Evolutionary conservation across 192 early-diverging fungal genomes (phyloP).

Genomic region (Entomortierella parvispora): DNA sequence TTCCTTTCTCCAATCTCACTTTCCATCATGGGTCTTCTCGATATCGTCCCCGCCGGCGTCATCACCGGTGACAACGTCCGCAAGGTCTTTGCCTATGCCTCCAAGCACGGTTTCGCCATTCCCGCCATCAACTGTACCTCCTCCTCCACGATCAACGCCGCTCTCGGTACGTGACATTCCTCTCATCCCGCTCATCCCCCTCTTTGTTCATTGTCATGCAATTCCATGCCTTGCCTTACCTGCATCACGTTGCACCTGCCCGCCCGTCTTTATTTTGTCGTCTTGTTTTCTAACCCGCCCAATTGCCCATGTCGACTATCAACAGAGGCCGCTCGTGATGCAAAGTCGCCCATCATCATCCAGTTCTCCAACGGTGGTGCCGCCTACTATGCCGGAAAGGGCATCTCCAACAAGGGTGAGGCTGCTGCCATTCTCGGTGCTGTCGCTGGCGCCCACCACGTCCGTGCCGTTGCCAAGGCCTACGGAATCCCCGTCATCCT

Average conservation of each 20-base stretch:
- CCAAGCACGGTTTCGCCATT: constrained; percentile 88
- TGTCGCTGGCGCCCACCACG: constrained; percentile 88
- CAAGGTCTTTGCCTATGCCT: constrained; percentile 77
- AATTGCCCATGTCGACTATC: not conserved
- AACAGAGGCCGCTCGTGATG: constrained; percentile 88
- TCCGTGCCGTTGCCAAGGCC: constrained; percentile 79
- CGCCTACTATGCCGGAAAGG: constrained; percentile 93
- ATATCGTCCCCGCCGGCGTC: constrained; percentile 88
- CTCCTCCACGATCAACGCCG: constrained; percentile 89
- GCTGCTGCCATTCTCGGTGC: constrained; percentile 88
- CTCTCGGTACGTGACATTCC: constrained; percentile 55
- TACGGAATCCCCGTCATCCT: constrained; percentile 82
- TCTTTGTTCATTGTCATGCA: not conserved
- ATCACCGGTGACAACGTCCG: constrained; percentile 91
- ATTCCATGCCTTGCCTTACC: too few species aligned
- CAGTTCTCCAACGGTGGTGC: constrained; percentile 94
- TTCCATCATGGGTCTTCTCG: constrained; percentile 72
- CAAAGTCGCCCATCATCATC: constrained; percentile 90
- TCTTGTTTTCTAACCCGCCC: not conserved
- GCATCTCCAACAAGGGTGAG: constrained; percentile 86
- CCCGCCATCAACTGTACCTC: constrained; percentile 96
- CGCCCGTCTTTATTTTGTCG: too few species aligned
- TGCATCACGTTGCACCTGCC: not conserved
- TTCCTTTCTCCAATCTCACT: not conserved
- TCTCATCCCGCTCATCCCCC: too few species aligned